A percentile compares a stretch with the other conserved stretches of the same genome.
Evolutionary conservation across 176 grass and related monocot species (phyloP).

Genomic region (Aegilops speltoides): DNA sequence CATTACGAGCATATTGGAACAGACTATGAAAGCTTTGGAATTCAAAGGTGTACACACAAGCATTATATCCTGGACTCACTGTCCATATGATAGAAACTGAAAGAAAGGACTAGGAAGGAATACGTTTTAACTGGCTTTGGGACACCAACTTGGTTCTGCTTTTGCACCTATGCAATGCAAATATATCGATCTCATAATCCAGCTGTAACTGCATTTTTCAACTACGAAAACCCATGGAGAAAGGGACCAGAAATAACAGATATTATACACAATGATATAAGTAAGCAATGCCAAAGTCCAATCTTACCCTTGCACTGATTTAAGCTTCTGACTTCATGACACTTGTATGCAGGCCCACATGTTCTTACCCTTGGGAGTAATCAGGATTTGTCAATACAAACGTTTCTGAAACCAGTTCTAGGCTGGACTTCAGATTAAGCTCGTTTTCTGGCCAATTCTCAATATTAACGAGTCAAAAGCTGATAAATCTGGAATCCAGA

Average conservation of each 20-base stretch:
- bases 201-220: neutral
- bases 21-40: neutral
- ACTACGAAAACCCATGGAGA: neutral
- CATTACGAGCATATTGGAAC: neutral
- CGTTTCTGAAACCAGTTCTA: neutral
- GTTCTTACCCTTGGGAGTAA: neutral
- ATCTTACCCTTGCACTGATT: neutral
- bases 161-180: neutral
- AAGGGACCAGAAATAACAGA: neutral
- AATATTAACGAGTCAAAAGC: neutral
- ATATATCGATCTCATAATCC: neutral
- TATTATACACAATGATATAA: neutral
- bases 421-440: neutral
- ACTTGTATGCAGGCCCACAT: neutral
- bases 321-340: neutral
- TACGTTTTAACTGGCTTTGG: neutral
- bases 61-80: neutral
- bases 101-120: neutral
- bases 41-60: neutral
- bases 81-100: neutral
- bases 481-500: slow-evolving; percentile 6
- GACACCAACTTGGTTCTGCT: neutral
- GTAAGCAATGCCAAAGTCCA: neutral
- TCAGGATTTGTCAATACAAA: neutral
- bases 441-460: neutral